Evolutionary conservation across 805 yeast species (phyloP), one percentile per base, ranked within the genome.

Genomic region (Barnettozyma sp.): DNA sequence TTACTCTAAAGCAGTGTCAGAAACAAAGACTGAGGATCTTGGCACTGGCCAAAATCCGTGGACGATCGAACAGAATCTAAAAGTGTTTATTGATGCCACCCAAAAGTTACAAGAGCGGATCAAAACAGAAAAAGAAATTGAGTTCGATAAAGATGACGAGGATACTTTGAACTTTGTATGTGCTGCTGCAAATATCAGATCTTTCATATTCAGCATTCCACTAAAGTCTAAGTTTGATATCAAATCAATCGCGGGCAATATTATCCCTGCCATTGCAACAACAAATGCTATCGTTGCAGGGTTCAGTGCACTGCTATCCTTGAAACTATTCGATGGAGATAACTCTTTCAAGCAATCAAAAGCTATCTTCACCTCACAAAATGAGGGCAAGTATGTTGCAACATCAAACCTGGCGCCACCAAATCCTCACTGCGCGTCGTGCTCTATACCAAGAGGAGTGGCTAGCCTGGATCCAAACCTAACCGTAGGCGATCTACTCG

Each of bases 261-360:
- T 92, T 49, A 92, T 92, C 26, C 98, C 99, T 0, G 98, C 98
- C 0, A 88, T 94, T 48, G 97, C 98, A 6, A 92, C 98, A 2
- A 90, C 97, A 4, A 92, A 92, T 57, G 97, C 98, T 1, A 80
- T 92, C 11, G 79, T 92, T 48, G 87, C 96, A 0, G 98, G 98
- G 0, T 71, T 86, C 46, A 81, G 92, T 12, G 78, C 87, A 4
- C 55, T 90, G 26, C 75, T 80, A 25, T 82, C 94, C 0, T 60
- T 87, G 31, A 72, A 74, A 55, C 56, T 75, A 36, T 50, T 81
- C 30, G 48, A 46, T 38, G 41, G n/a, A n/a, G n/a, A 43, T 1
- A 48, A 51, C 2, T 56, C 59, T 11, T 45, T 57, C 7, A 43
- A 48, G 2, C 55, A 57, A 7, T 66, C 73, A 27, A 53, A 63